These are phyloP conservation scores for Colletotrichum nymphaeae DNA, from an alignment of 2,329 filamentous ascomycete genomes.

Conservation along the genomic window DNA sequence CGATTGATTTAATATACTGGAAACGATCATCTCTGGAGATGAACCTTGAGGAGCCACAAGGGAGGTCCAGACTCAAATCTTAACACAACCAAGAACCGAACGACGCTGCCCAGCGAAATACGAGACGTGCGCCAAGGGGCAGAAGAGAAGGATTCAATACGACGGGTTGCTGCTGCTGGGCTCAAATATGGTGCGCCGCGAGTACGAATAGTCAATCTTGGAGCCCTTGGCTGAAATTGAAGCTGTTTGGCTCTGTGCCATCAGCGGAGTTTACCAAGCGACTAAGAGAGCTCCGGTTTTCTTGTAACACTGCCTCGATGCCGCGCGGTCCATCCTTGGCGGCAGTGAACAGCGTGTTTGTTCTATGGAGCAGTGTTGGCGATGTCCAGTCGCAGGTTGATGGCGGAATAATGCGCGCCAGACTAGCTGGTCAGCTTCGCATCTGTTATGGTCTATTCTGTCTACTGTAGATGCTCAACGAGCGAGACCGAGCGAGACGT, in stretches of 20 bases:
- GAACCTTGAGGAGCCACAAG: not conserved
- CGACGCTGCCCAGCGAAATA: conserved; percentile 19
- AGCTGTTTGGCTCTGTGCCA: not conserved
- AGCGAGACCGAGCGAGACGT: not conserved
- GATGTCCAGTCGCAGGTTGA: conserved; percentile 19
- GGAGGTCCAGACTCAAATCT: not conserved
- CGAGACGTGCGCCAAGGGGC: conserved; percentile 22
- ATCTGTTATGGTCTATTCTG: not conserved
- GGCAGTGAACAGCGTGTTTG: not conserved
- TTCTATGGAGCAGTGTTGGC: not conserved
- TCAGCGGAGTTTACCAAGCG: not conserved
- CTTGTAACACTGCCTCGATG: conserved; percentile 12
- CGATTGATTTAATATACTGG: not conserved
- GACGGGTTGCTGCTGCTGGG: not conserved
- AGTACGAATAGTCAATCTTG: conserved; percentile 14
- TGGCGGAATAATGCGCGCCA: not conserved
- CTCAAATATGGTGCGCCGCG: not conserved
- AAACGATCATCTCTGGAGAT: not conserved
- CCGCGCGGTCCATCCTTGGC: conserved; percentile 17
- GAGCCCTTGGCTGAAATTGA: conserved; percentile 4
- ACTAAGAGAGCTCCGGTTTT: conserved; percentile 5
- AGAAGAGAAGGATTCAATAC: not conserved
- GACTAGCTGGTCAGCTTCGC: not conserved
- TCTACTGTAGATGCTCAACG: not conserved
- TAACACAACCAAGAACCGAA: not conserved